Conservation (phyloP, 1,139 yeast genomes). For the Entelexis sorbosivorans region DNA sequence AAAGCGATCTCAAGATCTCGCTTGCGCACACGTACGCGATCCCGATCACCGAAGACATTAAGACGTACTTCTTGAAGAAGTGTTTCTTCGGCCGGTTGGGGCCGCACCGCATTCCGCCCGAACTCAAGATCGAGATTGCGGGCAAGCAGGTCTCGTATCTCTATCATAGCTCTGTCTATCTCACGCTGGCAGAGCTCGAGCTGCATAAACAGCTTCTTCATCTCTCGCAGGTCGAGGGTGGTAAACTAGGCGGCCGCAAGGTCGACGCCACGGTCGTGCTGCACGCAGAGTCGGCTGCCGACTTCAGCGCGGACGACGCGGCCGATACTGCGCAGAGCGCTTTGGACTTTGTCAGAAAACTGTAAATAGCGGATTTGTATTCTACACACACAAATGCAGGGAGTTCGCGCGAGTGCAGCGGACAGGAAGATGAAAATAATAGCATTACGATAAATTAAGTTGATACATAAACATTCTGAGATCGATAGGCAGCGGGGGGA, state of each 20-base stretch:
- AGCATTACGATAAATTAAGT: not conserved
- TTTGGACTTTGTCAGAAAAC: slow-evolving; percentile 6
- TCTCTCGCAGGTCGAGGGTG: slow-evolving; percentile 45
- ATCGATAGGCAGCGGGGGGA: not conserved
- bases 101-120: slow-evolving; percentile 31
- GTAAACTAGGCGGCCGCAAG: slow-evolving; percentile 44
- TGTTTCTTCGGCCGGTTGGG: slow-evolving; percentile 39
- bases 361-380: not conserved
- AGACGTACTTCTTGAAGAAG: slow-evolving; percentile 32
- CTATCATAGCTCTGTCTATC: slow-evolving; percentile 36
- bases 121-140: slow-evolving; percentile 33
- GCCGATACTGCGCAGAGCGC: slow-evolving; percentile 18
- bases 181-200: slow-evolving; percentile 39
- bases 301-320: slow-evolving; percentile 12
- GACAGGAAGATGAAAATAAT: too few species aligned
- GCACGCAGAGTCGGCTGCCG: slow-evolving; percentile 17
- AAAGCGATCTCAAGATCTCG: slow-evolving; percentile 40
- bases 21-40: slow-evolving; percentile 30
- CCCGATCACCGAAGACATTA: slow-evolving; percentile 24
- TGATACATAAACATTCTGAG: not conserved
- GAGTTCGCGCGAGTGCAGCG: too few species aligned
- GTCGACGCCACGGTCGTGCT: slow-evolving; percentile 39
- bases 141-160: slow-evolving; percentile 36
- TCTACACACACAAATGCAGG: too few species aligned
- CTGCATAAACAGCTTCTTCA: slow-evolving; percentile 36